phyloP scores from a whole-genome alignment of 495 filamentous ascomycete genomes.

The Sabuloglossum arenarium region DNA sequence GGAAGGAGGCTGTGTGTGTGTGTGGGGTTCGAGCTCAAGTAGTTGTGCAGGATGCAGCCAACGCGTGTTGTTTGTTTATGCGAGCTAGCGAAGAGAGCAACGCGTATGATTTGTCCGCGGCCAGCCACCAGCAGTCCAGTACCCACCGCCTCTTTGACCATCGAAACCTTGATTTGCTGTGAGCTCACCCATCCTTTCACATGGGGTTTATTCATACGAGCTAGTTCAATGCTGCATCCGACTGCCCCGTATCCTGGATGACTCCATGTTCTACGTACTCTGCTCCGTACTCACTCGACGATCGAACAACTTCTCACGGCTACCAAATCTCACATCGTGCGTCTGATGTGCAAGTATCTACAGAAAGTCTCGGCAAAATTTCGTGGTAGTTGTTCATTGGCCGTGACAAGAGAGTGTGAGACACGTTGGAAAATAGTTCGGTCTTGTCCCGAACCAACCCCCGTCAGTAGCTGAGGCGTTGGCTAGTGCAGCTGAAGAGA shows the following conservation, averaged over 20 bases:
- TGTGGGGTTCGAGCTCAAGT: not conserved
- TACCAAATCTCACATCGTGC: not conserved
- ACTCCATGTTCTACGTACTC: no score
- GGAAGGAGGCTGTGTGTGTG: not conserved
- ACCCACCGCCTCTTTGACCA: no score
- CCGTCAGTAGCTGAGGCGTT: not conserved
- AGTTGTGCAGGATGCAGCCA: not conserved
- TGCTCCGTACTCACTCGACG: no score
- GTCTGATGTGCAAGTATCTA: not conserved
- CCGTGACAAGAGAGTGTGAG: not conserved
- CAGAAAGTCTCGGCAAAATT: not conserved
- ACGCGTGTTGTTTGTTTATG: conserved; percentile 2
- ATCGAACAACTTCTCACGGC: no score
- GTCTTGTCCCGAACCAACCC: not conserved
- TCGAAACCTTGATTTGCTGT: no score
- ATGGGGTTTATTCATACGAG: no score
- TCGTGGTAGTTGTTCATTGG: not conserved
- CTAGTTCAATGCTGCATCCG: no score
- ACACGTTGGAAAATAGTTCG: not conserved
- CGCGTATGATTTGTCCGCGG: not conserved
- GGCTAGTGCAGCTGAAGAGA: not conserved
- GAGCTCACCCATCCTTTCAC: no score
- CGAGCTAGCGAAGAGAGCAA: not conserved
- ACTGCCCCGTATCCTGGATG: no score
- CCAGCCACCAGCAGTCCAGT: not conserved